Percentiles rank a stretch among this genome's conserved stretches.
phyloP scores from a whole-genome alignment of 2,329 filamentous ascomycete genomes.

The Nigrospora sphaerica region DNA sequence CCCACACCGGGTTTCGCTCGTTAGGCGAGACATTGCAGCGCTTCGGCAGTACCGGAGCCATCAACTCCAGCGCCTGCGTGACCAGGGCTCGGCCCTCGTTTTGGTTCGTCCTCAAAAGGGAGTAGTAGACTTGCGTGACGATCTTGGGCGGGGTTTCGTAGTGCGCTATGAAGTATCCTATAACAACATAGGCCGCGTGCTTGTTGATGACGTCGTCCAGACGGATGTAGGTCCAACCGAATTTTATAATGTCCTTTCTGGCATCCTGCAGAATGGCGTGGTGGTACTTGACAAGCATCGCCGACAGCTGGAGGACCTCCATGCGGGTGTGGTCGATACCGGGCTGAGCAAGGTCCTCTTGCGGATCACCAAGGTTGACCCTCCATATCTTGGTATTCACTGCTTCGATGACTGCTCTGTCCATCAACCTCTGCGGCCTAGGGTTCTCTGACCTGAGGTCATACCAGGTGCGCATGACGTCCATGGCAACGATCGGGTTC shows the following conservation, averaged over 20 bases:
- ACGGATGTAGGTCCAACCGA: conserved; percentile 96
- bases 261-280: conserved; percentile 80
- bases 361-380: conserved; percentile 71
- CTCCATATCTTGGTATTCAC: conserved; percentile 94
- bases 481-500: conserved; percentile 94
- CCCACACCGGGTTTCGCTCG: conserved; percentile 78
- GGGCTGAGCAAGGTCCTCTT: conserved; percentile 75
- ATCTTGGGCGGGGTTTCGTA: conserved; percentile 97
- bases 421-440: conserved; percentile 66
- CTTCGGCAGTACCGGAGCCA: conserved; percentile 90
- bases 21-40: conserved; percentile 61
- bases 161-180: conserved; percentile 94
- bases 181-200: conserved; percentile 92
- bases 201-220: conserved; percentile 99
- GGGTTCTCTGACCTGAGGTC: conserved; percentile 36
- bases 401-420: conserved; percentile 79
- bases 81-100: conserved; percentile 89
- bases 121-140: conserved; percentile 88
- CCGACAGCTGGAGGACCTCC: conserved; percentile 91
- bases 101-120: conserved; percentile 84
- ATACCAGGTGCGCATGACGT: conserved; percentile 80
- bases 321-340: conserved; percentile 94
- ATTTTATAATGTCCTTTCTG: conserved; percentile 97
- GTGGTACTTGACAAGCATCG: conserved; percentile 93
- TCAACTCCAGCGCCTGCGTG: conserved; percentile 86